Conservation (phyloP, 2,329 filamentous ascomycete species). For the Fusarium foetens region DNA sequence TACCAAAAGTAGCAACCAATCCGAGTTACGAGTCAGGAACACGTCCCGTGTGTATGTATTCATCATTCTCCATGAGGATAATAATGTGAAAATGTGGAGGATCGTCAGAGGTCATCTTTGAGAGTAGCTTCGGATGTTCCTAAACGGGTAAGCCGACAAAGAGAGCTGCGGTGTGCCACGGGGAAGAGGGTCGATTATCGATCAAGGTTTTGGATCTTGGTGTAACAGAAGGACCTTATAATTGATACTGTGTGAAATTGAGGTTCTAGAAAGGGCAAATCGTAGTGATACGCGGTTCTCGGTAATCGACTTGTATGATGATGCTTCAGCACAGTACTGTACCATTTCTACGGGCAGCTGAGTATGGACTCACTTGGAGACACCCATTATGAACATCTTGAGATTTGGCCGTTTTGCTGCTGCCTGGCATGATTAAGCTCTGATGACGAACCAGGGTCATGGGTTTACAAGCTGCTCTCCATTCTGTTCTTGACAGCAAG, state of each 20-base stretch:
- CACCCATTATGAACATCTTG: background rate
- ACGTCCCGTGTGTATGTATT: background rate
- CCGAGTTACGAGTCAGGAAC: background rate
- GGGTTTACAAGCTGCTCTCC: background rate
- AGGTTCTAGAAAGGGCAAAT: background rate
- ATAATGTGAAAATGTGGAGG: constrained; percentile 19
- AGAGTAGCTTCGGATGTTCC: constrained; percentile 20
- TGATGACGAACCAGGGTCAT: background rate
- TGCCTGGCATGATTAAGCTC: constrained; percentile 24
- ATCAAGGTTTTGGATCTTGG: background rate
- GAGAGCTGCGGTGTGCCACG: background rate
- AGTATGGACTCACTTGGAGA: background rate
- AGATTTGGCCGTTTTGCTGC: constrained; percentile 22
- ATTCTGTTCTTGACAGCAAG: background rate
- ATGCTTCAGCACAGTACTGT: too few species aligned
- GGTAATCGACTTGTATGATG: background rate
- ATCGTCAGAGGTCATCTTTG: constrained; percentile 9
- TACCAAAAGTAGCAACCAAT: background rate
- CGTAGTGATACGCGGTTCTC: background rate
- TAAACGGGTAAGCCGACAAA: constrained; percentile 34
- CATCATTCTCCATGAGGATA: background rate
- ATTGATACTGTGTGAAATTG: background rate
- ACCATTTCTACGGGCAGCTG: too few species aligned
- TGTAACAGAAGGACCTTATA: background rate
- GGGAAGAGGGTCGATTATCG: constrained; percentile 1